Conservation (phyloP, 2,329 filamentous ascomycete genomes). For the Fusarium papillatum region DNA sequence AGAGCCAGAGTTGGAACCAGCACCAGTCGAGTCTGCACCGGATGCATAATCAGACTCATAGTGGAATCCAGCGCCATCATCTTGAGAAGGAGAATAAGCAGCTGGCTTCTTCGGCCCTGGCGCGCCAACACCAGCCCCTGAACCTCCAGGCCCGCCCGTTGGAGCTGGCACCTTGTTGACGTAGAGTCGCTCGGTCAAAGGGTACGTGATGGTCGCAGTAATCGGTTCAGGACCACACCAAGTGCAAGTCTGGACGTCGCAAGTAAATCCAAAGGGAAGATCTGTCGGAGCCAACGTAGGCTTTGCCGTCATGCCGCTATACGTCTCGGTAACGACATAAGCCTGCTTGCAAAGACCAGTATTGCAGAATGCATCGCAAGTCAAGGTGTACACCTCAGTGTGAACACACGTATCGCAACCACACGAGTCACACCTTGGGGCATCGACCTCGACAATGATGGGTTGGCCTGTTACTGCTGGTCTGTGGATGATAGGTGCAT, state of each 20-base stretch:
- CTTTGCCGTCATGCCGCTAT: slow-evolving; percentile 24
- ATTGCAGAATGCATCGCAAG: slow-evolving; percentile 19
- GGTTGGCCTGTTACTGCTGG: slow-evolving; percentile 23
- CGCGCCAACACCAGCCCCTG: neutral
- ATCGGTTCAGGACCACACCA: slow-evolving; percentile 25
- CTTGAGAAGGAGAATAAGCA: neutral
- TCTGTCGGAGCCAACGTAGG: slow-evolving; percentile 11
- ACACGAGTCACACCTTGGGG: slow-evolving; percentile 30
- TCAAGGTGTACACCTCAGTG: slow-evolving; percentile 22
- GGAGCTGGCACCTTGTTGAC: slow-evolving; percentile 51
- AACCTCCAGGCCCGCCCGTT: neutral
- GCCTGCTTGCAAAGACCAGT: slow-evolving; percentile 27
- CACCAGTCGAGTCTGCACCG: neutral
- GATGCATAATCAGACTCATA: neutral
- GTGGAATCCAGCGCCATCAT: neutral
- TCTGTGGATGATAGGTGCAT: slow-evolving; percentile 7
- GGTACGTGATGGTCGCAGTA: slow-evolving; percentile 32
- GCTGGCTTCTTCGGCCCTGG: neutral
- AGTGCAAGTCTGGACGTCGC: slow-evolving; percentile 29
- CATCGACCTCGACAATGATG: slow-evolving; percentile 25
- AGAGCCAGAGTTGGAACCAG: neutral
- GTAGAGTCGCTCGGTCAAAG: slow-evolving; percentile 34
- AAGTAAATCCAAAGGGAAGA: slow-evolving; percentile 29
- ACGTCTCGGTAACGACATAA: slow-evolving; percentile 30
- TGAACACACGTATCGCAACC: slow-evolving; percentile 30